Evolutionary conservation across 768 basidiomycete species (phyloP).

Genomic region (Jaapia argillacea): DNA sequence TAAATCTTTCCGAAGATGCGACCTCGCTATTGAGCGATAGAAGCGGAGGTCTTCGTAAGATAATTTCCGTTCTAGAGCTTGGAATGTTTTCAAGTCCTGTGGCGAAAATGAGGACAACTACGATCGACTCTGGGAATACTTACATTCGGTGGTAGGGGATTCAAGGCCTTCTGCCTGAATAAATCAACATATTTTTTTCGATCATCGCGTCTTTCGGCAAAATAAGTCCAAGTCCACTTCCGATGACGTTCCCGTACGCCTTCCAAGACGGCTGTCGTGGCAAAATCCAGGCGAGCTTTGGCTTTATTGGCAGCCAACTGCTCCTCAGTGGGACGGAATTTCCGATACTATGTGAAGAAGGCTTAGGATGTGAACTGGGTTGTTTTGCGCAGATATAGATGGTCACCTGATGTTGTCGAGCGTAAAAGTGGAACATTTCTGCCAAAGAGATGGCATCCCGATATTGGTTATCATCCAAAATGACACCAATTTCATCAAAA

Average conservation of each 20-base stretch:
- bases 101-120: neutral
- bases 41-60: constrained; percentile 94
- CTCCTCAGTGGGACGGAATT: constrained; percentile 59
- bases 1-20: constrained; percentile 77
- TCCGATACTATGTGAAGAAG: constrained; percentile 55
- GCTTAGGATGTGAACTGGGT: neutral
- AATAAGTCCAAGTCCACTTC: constrained; percentile 90
- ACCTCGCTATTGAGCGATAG: constrained; percentile 91
- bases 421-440: constrained; percentile 96
- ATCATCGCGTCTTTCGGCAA: constrained; percentile 82
- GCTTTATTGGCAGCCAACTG: constrained; percentile 52
- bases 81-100: constrained; percentile 45
- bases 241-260: constrained; percentile 76
- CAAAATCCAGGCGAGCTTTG: constrained; percentile 67
- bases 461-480: constrained; percentile 90
- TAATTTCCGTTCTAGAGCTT: constrained; percentile 69
- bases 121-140: constrained; percentile 15
- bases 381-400: constrained; percentile 3
- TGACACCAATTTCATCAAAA: constrained; percentile 90
- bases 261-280: constrained; percentile 65
- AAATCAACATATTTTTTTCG: constrained; percentile 76
- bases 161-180: constrained; percentile 67
- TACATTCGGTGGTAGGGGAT: constrained; percentile 45
- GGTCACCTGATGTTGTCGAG: constrained; percentile 68
- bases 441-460: constrained; percentile 85